Conservation (phyloP, 2,329 filamentous ascomycete species). For the Aspergillus udagawae region DNA sequence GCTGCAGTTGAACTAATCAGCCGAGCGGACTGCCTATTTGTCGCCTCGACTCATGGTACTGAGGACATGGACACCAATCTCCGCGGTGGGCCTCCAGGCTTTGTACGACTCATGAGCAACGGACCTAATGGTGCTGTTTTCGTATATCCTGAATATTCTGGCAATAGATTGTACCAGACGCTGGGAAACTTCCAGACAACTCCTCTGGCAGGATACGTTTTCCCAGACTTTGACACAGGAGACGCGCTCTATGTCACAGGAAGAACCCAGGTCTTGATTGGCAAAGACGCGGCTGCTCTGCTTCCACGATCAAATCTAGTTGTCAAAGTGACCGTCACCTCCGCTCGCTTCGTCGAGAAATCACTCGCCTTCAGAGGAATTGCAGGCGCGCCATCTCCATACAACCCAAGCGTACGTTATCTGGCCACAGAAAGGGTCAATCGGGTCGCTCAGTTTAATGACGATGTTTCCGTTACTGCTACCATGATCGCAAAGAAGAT, state of each 20-base stretch:
- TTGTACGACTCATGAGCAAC: conserved; percentile 65
- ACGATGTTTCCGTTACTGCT: conserved; percentile 40
- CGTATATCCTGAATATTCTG: conserved; percentile 79
- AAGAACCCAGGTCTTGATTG: conserved; percentile 61
- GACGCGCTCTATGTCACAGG: conserved; percentile 74
- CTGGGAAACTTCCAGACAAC: conserved; percentile 70
- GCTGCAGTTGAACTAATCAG: conserved; percentile 58
- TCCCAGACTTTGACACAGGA: conserved; percentile 71
- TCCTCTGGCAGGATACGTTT: conserved; percentile 63
- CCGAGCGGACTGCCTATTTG: conserved; percentile 71
- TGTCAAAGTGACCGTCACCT: conserved; percentile 61
- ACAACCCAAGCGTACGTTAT: conserved; percentile 70
- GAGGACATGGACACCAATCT: conserved; percentile 79
- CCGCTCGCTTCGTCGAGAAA: conserved; percentile 58
- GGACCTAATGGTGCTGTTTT: conserved; percentile 47
- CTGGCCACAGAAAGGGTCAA: conserved; percentile 55
- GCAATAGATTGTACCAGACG: conserved; percentile 79
- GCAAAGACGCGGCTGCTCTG: conserved; percentile 56
- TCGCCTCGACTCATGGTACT: conserved; percentile 61
- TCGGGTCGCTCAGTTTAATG: conserved; percentile 11
- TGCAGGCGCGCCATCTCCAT: conserved; percentile 62
- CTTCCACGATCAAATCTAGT: conserved; percentile 70
- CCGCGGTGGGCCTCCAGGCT: conserved; percentile 69
- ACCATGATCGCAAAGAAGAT: conserved; percentile 55
- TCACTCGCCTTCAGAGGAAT: conserved; percentile 66